Evolutionary conservation across 1,139 yeast genomes (phyloP).

Genomic region (Yamadazyma sp.): DNA sequence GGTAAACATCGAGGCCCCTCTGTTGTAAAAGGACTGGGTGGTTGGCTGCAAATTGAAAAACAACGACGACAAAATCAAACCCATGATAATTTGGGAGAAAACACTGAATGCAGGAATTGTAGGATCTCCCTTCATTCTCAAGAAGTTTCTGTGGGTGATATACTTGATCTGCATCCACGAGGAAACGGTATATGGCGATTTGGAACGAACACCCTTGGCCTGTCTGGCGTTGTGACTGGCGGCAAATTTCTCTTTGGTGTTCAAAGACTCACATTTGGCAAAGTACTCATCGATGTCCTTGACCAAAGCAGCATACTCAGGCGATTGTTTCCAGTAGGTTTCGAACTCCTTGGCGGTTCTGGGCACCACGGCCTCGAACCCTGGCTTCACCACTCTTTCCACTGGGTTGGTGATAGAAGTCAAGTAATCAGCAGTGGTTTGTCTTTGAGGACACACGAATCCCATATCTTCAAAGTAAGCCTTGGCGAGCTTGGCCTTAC

Average conservation of each 20-base stretch:
- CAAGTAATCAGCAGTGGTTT: constrained; percentile 65
- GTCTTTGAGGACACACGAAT: constrained; percentile 57
- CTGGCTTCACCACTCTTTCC: constrained; percentile 44
- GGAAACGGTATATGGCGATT: constrained; percentile 65
- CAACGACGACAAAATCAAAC: constrained; percentile 68
- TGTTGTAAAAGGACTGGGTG: constrained; percentile 54
- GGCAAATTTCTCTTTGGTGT: constrained; percentile 24
- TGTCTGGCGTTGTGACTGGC: constrained; percentile 58
- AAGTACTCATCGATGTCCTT: constrained; percentile 35
- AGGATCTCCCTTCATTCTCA: constrained; percentile 64
- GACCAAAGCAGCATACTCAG: constrained; percentile 41
- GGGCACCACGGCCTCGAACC: constrained; percentile 56
- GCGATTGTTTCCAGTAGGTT: constrained; percentile 52
- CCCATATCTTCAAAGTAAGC: constrained; percentile 62
- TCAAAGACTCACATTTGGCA: constrained; percentile 14
- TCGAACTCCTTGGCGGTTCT: constrained; percentile 58
- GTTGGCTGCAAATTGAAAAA: constrained; percentile 56
- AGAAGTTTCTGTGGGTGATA: constrained; percentile 57
- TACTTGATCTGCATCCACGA: constrained; percentile 63
- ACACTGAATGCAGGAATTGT: constrained; percentile 59
- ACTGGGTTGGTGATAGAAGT: constrained; percentile 67
- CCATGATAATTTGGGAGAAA: constrained; percentile 64
- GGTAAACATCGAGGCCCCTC: constrained; percentile 74
- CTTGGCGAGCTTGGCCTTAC: constrained; percentile 54
- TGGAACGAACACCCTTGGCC: constrained; percentile 50